phyloP scores from a whole-genome alignment of 2,329 filamentous ascomycete genomes.

The Penicillium palitans region DNA sequence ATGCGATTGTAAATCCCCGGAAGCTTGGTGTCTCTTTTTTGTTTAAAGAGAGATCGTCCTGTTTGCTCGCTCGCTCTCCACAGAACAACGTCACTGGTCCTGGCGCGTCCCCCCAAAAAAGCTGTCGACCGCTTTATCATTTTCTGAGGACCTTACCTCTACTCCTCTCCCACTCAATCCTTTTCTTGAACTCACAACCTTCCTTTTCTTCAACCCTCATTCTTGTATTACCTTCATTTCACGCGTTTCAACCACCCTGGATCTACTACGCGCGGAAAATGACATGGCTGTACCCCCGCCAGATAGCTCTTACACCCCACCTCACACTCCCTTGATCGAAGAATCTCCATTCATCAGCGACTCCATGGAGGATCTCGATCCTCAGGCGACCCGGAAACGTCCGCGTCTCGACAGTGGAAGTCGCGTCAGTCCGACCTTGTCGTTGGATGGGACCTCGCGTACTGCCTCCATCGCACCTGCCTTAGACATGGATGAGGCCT shows the following conservation, averaged over 20 bases:
- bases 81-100: conserved; percentile 25
- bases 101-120: conserved; percentile 25
- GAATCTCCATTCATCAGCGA: conserved; percentile 27
- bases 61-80: conserved; percentile 8
- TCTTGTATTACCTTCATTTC: conserved; percentile 6
- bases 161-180: conserved; percentile 4
- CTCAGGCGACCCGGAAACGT: conserved; percentile 47
- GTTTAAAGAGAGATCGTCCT: not conserved
- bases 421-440: conserved; percentile 36
- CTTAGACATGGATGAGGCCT: conserved; percentile 29
- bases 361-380: conserved; percentile 44
- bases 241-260: conserved; percentile 6
- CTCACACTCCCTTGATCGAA: conserved; percentile 35
- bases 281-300: conserved; percentile 49
- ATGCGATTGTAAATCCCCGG: not conserved
- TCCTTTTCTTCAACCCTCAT: conserved; percentile 5
- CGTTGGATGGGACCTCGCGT: conserved; percentile 29
- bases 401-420: conserved; percentile 50
- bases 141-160: not conserved
- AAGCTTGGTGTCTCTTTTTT: conserved; percentile 1
- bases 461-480: conserved; percentile 31
- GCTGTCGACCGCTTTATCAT: conserved; percentile 19
- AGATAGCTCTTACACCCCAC: conserved; percentile 47
- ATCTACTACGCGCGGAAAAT: conserved; percentile 35
- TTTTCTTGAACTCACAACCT: not conserved